Evolutionary conservation across 768 basidiomycete species (phyloP), one percentile per base, ranked within the genome.

Genomic region (button mushroom (Agaricus bisporus)): DNA sequence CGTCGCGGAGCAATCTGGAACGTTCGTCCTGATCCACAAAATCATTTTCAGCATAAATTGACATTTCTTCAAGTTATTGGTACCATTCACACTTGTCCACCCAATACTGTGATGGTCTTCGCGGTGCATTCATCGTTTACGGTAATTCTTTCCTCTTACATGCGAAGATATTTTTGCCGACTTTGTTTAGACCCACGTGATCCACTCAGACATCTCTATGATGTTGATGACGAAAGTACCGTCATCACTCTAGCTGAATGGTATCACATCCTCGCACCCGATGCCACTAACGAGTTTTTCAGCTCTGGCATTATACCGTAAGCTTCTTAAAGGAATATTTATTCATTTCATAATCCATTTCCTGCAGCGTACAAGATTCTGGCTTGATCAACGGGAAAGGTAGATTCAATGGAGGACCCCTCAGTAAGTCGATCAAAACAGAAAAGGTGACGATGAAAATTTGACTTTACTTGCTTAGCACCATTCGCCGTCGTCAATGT

Each of bases 401-500:
- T 10, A 50, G 56, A 22, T 53, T 43, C 22, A 45, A 47, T n/a
- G 49, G 53, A 22, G 56, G 56, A 1, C 55, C 58, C 14, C 17
- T n/a, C 14, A 43, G 49, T 56, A 38, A 39, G 48, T 32, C 38
- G 6, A 61, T 64, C 2, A 7, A 4, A 10, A n/a, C 6, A 46
- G 76, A 11, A 11, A 32, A 8, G 32, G 5, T n/a, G n/a, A 32
- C 8, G 2, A 15, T 8, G 18, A 5, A 22, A 48, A 2, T 18
- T 8, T 46, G 12, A 26, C 38, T 15, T 29, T 35, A 38, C 1
- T 48, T n/a, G 2, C 17, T 8, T 43, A 35, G 36, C 49, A 10
- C 48, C 47, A 37, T 39, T 52, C 56, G 70, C 10, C 46, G 70
- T 74, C 67, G 60, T 77, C 52, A 70, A 72, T 48, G 78, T 82